Base-by-base conservation (phyloP, 352 stramenopile species). In the Phytophthora hybrid region DNA sequence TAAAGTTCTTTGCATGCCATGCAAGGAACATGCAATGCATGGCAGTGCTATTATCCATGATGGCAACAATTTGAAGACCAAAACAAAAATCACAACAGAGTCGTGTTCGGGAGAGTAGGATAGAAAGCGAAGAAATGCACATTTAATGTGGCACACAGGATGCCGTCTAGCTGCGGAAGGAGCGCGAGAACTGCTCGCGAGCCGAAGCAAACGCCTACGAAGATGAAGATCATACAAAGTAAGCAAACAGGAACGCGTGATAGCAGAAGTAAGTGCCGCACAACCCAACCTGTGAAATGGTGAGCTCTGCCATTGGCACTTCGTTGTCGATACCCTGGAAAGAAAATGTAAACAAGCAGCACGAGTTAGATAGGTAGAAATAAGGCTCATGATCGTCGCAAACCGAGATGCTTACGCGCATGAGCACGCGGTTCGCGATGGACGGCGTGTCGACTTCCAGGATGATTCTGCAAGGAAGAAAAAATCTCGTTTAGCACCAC, bases 381-480 rank as follows among this genome's bases (percentile, higher is more conserved):
- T n/a, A n/a, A n/a, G n/a, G n/a, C n/a, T n/a, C n/a, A n/a, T n/a
- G n/a, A n/a, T n/a, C n/a, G n/a, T n/a, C n/a, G n/a, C n/a, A n/a
- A n/a, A n/a, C n/a, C n/a, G n/a, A 52, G 75, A 41, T 49, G 11
- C 86, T 69, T 90, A 96, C 91, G 55, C 92, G 89, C 92, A 98
- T 98, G 57, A 97, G 83, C 71, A 98, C 92, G 26, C 92, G 90
- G 79, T 97, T 97, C 49, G 89, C 88, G 67, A 98, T 96, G 29
- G 91, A 95, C 21, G 90, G 85, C 31, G 91, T 94, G 72, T 98
- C 91, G 26, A 92, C 77, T 73, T 98, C 92, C 71, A 97, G 75
- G 57, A 97, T 97, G 66, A 97, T 89, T 21, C 89, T 95, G 73
- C 39, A 44, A 51, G 18, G 2, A 71, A 54, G 3, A 44, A 44